These are phyloP conservation scores for Calonectria ilicicola DNA, from an alignment of 2,329 filamentous ascomycete species.

Conservation along the genomic window DNA sequence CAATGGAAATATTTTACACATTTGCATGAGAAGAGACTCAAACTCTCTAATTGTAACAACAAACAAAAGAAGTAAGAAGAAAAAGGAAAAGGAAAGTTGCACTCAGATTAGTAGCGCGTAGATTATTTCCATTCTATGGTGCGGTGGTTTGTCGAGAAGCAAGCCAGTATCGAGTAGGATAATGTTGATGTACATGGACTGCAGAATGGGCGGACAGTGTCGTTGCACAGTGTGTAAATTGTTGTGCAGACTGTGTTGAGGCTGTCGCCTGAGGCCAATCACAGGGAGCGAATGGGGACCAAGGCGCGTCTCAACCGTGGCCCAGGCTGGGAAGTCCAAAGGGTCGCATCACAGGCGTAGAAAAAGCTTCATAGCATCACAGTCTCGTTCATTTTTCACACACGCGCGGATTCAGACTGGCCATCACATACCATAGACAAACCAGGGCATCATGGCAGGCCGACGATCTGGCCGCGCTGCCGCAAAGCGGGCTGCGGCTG, in stretches of 20 bases:
- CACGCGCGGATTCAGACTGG: conserved; percentile 25
- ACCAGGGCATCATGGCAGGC: conserved; percentile 47
- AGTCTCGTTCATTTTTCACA: conserved; percentile 19
- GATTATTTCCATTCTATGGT: too few relatives aligned
- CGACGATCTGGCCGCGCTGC: conserved; percentile 66
- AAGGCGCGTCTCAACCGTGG: conserved; percentile 44
- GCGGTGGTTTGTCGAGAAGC: too few relatives aligned
- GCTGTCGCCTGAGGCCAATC: conserved; percentile 39
- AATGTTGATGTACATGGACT: too few relatives aligned
- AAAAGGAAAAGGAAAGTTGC: too few relatives aligned
- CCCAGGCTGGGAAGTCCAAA: conserved; percentile 20
- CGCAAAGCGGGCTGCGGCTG: conserved; percentile 65
- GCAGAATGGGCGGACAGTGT: conserved; percentile 22
- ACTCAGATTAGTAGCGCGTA: too few relatives aligned
- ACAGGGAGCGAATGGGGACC: conserved; percentile 29
- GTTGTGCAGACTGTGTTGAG: neutral
- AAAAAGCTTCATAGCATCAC: conserved; percentile 25
- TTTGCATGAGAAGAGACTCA: neutral
- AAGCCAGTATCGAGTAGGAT: too few relatives aligned
- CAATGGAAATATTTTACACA: neutral
- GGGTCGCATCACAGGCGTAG: conserved; percentile 20
- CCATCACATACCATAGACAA: conserved; percentile 22
- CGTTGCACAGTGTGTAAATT: conserved; percentile 18
- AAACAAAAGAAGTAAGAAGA: too few relatives aligned
- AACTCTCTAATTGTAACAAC: neutral